Base-by-base conservation (phyloP, 352 stramenopile species). In the Globisporangium heterothallicum region DNA sequence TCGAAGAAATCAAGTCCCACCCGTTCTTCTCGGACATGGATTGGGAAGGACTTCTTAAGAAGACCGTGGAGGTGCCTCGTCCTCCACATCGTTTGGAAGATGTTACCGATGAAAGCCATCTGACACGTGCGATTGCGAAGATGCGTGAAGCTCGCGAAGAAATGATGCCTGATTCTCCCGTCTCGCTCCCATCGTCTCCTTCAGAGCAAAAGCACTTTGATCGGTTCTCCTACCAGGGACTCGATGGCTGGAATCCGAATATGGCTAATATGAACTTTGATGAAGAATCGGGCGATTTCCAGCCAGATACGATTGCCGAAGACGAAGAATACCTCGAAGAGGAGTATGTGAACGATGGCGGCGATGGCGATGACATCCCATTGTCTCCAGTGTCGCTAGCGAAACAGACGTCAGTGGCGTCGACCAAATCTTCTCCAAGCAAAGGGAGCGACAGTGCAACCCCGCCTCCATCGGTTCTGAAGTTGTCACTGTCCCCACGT, bases 201-300 rank as follows among this genome's bases (percentile, higher is more conserved):
- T 83, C 68, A 7, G 73, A 84, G 50, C 61, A 80, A 58, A 83
- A 79, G 61, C 76, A 87, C 59, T 87, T 87, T 54, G 76, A 87
- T 46, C 73, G 76, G 40, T 87, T 87, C 54, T 87, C 76, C 52
- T 87, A 87, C 58, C 69, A 78, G 38, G 76, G 76, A 32, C 59
- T 82, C 25, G 74, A 75, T 19, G 72, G 68, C 43, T 85, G 74
- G 74, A 68, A 82, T 25, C 74, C 74, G 4, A 73, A 68, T 47
- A 85, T 85, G 74, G 71, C 71, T 4, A 64, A 80, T 58, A 85
- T 85, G 70, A 55, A 72, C 9, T 80, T 85, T 42, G 74, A 85
- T 48, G 74, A 85, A 53, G 72, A 76, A 26, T 65, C 57, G 4
- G 70, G 73, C 34, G 71, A 85, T 26, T 85, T 82, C 47, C 68